Percentiles rank a stretch among this genome's conserved stretches.
Evolutionary conservation across 2,329 filamentous ascomycete species (phyloP).

Genomic region (Ilyonectria robusta): DNA sequence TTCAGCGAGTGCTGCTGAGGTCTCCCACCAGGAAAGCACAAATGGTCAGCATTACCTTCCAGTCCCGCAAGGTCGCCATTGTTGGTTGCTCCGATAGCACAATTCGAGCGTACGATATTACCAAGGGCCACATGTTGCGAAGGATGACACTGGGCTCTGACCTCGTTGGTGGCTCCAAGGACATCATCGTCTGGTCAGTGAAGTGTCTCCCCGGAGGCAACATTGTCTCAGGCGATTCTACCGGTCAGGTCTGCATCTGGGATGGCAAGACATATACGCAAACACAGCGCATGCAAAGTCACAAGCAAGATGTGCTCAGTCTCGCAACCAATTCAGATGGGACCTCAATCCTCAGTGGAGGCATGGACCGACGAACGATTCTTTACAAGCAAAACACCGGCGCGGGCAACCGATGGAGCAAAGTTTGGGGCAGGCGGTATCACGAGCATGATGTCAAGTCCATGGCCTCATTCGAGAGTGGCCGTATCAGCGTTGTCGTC

Average conservation of each 20-base stretch:
- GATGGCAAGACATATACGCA: conserved; percentile 93
- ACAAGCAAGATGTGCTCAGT: conserved; percentile 91
- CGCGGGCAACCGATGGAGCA: conserved; percentile 80
- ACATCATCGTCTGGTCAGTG: conserved; percentile 93
- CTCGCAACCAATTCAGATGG: conserved; percentile 88
- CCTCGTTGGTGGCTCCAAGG: conserved; percentile 81
- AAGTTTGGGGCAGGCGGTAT: conserved; percentile 87
- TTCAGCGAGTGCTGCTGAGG: conserved; percentile 81
- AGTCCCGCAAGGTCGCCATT: conserved; percentile 84
- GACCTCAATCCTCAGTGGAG: conserved; percentile 86
- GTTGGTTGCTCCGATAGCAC: conserved; percentile 97
- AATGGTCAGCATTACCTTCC: conserved; percentile 92
- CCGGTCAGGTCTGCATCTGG: conserved; percentile 94
- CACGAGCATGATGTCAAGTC: conserved; percentile 97
- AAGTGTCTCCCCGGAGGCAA: conserved; percentile 89
- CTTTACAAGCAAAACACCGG: conserved; percentile 79
- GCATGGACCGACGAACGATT: conserved; percentile 90
- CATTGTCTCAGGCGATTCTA: conserved; percentile 95
- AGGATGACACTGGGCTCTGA: conserved; percentile 90
- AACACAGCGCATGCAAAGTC: conserved; percentile 86
- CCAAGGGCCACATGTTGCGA: conserved; percentile 81
- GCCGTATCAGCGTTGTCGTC: conserved; percentile 86
- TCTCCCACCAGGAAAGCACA: conserved; percentile 87
- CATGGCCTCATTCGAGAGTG: conserved; percentile 90
- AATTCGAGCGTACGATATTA: conserved; percentile 91